These are phyloP conservation scores for Pichia cabralensis DNA, from an alignment of 805 yeast genomes.

Conservation along the genomic window DNA sequence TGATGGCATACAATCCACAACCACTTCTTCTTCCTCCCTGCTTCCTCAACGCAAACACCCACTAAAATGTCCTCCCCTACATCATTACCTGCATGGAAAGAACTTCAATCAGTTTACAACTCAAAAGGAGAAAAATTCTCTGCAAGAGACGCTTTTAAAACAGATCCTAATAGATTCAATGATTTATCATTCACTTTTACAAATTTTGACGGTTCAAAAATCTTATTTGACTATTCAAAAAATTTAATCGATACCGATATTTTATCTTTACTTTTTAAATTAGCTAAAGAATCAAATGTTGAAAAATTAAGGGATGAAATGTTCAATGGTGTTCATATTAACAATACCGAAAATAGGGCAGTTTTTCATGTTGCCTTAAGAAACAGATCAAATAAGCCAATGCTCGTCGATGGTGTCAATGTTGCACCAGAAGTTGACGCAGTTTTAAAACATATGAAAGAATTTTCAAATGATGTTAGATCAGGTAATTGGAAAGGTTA, in stretches of 20 bases:
- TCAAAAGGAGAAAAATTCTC: conserved; percentile 58
- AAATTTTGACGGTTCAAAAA: conserved; percentile 81
- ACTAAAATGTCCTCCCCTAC: conserved; percentile 23
- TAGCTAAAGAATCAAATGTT: conserved; percentile 87
- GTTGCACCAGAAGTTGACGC: conserved; percentile 87
- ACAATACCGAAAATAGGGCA: conserved; percentile 93
- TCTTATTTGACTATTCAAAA: conserved; percentile 91
- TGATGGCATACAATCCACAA: no score
- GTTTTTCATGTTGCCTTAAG: conserved; percentile 95
- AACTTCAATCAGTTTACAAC: conserved; percentile 63
- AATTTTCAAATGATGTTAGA: conserved; percentile 82
- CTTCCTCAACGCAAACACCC: not conserved
- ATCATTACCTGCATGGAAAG: conserved; percentile 78
- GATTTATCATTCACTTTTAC: conserved; percentile 69
- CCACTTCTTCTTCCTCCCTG: not conserved
- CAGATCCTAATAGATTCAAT: conserved; percentile 65
- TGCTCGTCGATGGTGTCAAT: conserved; percentile 83
- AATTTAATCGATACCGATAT: conserved; percentile 85
- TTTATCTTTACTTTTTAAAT: conserved; percentile 50
- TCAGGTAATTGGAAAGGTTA: conserved; percentile 95
- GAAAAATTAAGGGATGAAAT: conserved; percentile 80
- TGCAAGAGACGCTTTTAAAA: conserved; percentile 67
- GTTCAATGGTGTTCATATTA: conserved; percentile 90
- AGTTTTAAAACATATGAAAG: conserved; percentile 93
- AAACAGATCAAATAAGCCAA: conserved; percentile 75